These are phyloP conservation scores for Phoenix roebelenii DNA, from an alignment of 176 grass and related monocot species.

Conservation along the genomic window DNA sequence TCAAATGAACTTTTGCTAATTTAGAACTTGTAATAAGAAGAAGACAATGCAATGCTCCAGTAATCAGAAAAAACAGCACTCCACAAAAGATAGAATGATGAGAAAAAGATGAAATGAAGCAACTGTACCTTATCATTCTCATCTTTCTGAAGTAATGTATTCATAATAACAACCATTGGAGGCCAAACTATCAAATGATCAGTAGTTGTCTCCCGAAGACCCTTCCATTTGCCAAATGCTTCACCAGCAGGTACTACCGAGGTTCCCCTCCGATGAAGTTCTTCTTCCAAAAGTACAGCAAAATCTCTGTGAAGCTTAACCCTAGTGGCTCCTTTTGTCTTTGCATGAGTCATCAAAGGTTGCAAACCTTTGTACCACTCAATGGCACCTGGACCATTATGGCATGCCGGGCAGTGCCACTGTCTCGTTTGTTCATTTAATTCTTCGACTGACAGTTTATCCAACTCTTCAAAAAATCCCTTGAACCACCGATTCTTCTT, in stretches of 20 bases:
- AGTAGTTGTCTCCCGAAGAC: conserved; percentile 42
- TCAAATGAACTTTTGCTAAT: too few relatives aligned
- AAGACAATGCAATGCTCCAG: too few relatives aligned
- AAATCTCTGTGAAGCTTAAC: conserved; percentile 83
- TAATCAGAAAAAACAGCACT: too few relatives aligned
- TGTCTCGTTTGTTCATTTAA: conserved; percentile 46
- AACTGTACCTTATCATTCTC: conserved; percentile 59
- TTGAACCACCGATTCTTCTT: conserved; percentile 77
- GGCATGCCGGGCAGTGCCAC: conserved; percentile 77
- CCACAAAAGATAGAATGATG: not conserved
- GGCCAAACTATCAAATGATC: conserved; percentile 71
- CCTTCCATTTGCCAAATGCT: conserved; percentile 82
- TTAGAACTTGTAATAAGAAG: too few relatives aligned
- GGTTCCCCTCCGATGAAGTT: conserved; percentile 57
- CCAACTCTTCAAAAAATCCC: conserved; percentile 51
- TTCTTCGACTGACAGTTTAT: conserved; percentile 47
- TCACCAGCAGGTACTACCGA: conserved; percentile 54
- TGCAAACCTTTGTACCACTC: conserved; percentile 87
- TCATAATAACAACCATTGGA: conserved; percentile 90
- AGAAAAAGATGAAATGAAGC: not conserved
- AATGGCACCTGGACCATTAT: conserved; percentile 88
- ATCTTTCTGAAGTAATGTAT: conserved; percentile 56
- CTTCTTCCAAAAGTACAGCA: conserved; percentile 59
- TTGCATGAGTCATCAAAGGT: conserved; percentile 67
- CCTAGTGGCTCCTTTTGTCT: conserved; percentile 63